Conservation (phyloP, 192 early-diverging fungal species). For the Backusella circina region DNA sequence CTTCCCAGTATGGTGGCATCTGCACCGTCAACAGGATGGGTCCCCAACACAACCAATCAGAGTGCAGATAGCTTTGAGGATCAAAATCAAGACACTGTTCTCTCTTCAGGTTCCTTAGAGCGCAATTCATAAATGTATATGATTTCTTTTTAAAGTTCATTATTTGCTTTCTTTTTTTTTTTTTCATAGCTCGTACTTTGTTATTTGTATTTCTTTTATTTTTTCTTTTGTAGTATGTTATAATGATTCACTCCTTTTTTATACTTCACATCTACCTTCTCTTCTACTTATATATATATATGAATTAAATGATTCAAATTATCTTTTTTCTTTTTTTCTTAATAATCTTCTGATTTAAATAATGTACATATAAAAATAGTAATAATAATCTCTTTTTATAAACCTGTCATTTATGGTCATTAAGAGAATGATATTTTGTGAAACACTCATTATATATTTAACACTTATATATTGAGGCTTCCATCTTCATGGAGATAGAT, state of each 20-base stretch:
- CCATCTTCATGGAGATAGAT: too few species aligned
- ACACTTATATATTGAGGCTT: too few species aligned
- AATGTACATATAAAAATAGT: background rate
- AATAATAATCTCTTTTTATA: background rate
- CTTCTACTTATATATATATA: background rate
- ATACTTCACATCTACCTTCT: background rate
- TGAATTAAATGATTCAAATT: background rate
- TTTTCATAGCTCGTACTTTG: background rate
- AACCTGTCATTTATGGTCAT: background rate
- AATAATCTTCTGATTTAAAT: background rate
- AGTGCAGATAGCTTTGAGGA: constrained; percentile 8
- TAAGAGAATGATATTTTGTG: too few species aligned
- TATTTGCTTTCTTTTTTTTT: background rate
- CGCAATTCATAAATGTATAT: background rate
- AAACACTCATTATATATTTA: too few species aligned
- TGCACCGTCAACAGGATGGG: constrained; percentile 41
- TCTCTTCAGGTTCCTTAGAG: constrained; percentile 14
- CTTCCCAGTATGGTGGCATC: constrained; percentile 38
- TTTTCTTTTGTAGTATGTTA: background rate
- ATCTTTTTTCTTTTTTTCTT: background rate
- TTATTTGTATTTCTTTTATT: background rate
- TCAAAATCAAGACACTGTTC: constrained; percentile 19
- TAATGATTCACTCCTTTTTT: background rate
- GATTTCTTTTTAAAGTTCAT: background rate
- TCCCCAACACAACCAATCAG: constrained; percentile 15